Evolutionary conservation across 116 monocot genomes (phyloP), one percentile per base, ranked within the genome.

Genomic region (Iris pallida): DNA sequence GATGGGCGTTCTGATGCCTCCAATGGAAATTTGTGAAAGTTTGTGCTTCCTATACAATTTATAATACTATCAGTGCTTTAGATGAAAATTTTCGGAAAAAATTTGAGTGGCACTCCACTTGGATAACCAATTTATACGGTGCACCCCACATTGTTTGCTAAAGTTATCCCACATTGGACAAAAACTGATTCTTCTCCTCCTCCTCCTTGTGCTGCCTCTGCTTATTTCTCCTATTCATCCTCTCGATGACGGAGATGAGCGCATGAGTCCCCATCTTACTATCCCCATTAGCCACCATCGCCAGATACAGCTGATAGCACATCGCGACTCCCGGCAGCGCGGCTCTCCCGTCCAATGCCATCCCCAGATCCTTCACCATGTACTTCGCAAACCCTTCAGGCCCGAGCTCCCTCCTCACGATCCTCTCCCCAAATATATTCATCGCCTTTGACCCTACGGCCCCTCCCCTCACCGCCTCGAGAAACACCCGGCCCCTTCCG

Each of bases 301-400:
- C 79, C 71, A 71, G 59, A 61, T 67, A 90, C 71, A 86, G 15
- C 70, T 86, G 76, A 68, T 63, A 58, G 57, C 68, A 78, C 57
- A 83, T 45, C 41, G 86, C 86, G 13, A 83, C 69, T 13, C 81
- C 86, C 0, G 83, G 83, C 64, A 86, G 61, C 53, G 57, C 75
- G 73, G 63, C 78, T 18, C 8, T 61, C 14, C 13, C 79, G 1
- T 44, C 79, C 57, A 81, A 60, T 11, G 61, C 87, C 91, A 91
- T 91, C 41, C 87, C 91, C 47, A 91, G 53, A 73, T 91, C 87
- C 72, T 91, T 91, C 45, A 87, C 79, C 64, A 91, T 75, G 59
- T 87, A 87, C 79, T 87, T 82, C 20, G 56, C 75, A 47, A 73
- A 69, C 19, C 75, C 88, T 5, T 85, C 87, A 0, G 85, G 59